phyloP scores from a whole-genome alignment of 192 early-diverging fungal species.

The Rhizoclosmatium globosum region DNA sequence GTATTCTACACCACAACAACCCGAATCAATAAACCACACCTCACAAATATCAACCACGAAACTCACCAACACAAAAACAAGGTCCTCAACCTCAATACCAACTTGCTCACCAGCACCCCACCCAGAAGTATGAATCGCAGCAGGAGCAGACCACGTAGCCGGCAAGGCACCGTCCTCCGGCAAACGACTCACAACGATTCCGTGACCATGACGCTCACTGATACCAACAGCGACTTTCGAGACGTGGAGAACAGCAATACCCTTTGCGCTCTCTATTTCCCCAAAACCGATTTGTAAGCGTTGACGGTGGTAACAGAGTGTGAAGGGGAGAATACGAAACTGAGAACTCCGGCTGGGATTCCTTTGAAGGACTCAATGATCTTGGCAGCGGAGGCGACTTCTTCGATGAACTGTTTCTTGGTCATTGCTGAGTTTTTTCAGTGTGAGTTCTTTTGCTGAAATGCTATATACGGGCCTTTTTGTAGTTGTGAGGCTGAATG shows the following conservation, averaged over 20 bases:
- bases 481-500: too few species aligned
- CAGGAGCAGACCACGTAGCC: conserved; percentile 78
- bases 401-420: too few species aligned
- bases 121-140: background rate
- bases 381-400: too few species aligned
- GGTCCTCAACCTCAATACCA: background rate
- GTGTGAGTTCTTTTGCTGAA: too few species aligned
- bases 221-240: conserved; percentile 89
- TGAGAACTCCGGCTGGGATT: background rate
- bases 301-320: background rate
- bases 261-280: background rate
- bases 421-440: too few species aligned
- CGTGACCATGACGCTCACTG: conserved; percentile 83
- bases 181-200: conserved; percentile 84
- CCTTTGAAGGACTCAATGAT: background rate
- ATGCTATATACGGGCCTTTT: too few species aligned
- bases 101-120: background rate
- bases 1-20: background rate
- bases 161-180: conserved; percentile 73
- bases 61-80: background rate
- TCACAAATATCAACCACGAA: too few species aligned
- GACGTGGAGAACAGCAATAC: conserved; percentile 89
- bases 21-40: too few species aligned
- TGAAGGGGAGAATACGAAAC: background rate
- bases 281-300: background rate